A percentile compares a stretch with the other conserved stretches of the same genome.
Evolutionary conservation across 495 filamentous ascomycete species (phyloP).

Genomic region (Penicillium nucicola): DNA sequence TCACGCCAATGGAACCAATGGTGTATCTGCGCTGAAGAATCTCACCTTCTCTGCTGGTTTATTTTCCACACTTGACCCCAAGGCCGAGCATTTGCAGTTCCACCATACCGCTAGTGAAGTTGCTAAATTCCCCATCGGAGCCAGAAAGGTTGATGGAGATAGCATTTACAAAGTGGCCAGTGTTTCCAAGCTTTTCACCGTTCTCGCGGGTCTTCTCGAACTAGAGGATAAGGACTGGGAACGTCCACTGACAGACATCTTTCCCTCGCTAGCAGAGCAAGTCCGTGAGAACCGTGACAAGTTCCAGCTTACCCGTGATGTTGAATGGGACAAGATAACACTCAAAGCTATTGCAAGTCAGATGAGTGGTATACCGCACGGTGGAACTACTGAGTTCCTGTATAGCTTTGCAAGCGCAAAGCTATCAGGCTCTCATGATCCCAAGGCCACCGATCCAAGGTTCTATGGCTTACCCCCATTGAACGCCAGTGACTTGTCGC

Average conservation of each 20-base stretch:
- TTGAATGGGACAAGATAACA: slow-evolving; percentile 44
- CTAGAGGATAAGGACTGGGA: slow-evolving; percentile 37
- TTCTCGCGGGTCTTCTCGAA: slow-evolving; percentile 38
- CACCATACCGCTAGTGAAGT: slow-evolving; percentile 15
- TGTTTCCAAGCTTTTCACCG: slow-evolving; percentile 50
- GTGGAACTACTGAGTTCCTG: slow-evolving; percentile 19
- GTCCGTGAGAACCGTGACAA: slow-evolving; percentile 9
- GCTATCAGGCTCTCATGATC: background rate
- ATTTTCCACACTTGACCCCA: slow-evolving; percentile 34
- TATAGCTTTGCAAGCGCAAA: background rate
- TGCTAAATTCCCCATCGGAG: slow-evolving; percentile 24
- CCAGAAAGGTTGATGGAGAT: slow-evolving; percentile 40
- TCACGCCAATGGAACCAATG: background rate
- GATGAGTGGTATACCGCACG: slow-evolving; percentile 37
- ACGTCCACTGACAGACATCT: slow-evolving; percentile 42
- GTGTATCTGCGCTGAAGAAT: slow-evolving; percentile 23
- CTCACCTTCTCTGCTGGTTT: slow-evolving; percentile 43
- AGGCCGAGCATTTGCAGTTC: slow-evolving; percentile 33
- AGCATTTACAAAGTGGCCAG: slow-evolving; percentile 52
- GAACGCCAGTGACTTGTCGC: slow-evolving; percentile 19
- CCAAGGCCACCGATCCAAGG: slow-evolving; percentile 8
- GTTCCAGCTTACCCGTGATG: slow-evolving; percentile 12
- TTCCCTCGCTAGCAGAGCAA: slow-evolving; percentile 39
- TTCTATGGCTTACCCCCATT: slow-evolving; percentile 32
- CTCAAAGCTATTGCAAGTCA: slow-evolving; percentile 42